Evolutionary conservation across 257 asterid genomes (phyloP).

Genomic region (Przewalskia tangutica): DNA sequence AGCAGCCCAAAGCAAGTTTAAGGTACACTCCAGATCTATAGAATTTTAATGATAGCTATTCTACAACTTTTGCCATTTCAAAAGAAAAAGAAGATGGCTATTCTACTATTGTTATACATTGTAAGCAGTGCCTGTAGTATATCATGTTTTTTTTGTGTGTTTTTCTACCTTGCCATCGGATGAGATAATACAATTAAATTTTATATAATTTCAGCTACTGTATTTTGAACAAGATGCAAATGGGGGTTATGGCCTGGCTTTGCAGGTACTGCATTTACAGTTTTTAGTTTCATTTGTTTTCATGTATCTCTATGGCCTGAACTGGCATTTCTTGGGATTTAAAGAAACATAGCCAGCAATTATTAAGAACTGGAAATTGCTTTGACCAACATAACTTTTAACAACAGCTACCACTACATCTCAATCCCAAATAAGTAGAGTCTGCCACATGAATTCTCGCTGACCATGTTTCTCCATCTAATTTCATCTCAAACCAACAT

Average conservation of each 20-base stretch:
- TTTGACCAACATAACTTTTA: neutral
- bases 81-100: too few relatives aligned
- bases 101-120: neutral
- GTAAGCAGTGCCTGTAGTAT: neutral
- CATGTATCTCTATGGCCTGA: too few relatives aligned
- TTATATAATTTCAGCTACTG: slow-evolving; percentile 39
- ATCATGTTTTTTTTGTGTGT: neutral
- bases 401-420: neutral
- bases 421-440: neutral
- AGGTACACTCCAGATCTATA: slow-evolving; percentile 15
- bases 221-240: slow-evolving; percentile 89
- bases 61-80: too few relatives aligned
- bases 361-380: too few relatives aligned
- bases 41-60: neutral
- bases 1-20: slow-evolving; percentile 97
- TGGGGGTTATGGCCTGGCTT: slow-evolving; percentile 46
- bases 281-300: neutral
- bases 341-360: too few relatives aligned
- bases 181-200: slow-evolving; percentile 12
- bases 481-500: neutral
- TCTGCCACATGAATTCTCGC: neutral
- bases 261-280: slow-evolving; percentile 21
- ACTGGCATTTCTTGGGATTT: too few relatives aligned
- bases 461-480: neutral
- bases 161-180: neutral